Evolutionary conservation across 306 rosid species (phyloP), one percentile per base, ranked within the genome.

Genomic region (Cicer yamashitae): DNA sequence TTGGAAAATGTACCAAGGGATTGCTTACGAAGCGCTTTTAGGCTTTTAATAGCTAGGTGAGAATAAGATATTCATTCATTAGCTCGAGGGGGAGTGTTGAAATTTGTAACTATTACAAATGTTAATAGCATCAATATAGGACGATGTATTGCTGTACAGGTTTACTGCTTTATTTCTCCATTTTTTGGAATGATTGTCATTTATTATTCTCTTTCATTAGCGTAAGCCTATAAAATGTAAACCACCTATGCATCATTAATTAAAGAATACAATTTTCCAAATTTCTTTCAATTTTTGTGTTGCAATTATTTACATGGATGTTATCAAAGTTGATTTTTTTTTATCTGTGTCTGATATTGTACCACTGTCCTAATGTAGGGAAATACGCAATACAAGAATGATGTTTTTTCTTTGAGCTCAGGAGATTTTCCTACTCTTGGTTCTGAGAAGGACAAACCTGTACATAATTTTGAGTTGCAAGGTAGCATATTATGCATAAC

Each of bases 391-490:
- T 53, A 79, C 63, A 90, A 86, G 82, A 84, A 82, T 56, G 91
- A 89, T 77, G 93, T 70, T 62, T 93, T 93, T 86, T 89, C 96
- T 30, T 83, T 90, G 63, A 73, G 91, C 69, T 85, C 98, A 66
- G 96, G 96, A 86, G 98, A 93, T 78, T 93, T 93, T 80, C 98
- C 98, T 6, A 86, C 93, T 20, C 98, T 93, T 84, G 93, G 94
- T 83, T 90, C 94, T 12, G 96, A 87, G 54, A 93, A 86, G 83
- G 98, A 89, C 77, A 87, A 84, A 67, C 76, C 80, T 47, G 85
- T 67, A 45, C 91, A 77, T 76, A 80, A 77, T 73, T 75, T 79
- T 6, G 91, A 85, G 80, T 80, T 76, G 50, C 91, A 80, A 86
- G 97, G 97, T 90, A 70, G 13, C 66, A 22, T 83, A 61, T 67